Evolutionary conservation across 2,329 filamentous ascomycete genomes (phyloP), one percentile per base, ranked within the genome.

Genomic region (Ophiostoma tasmaniense): DNA sequence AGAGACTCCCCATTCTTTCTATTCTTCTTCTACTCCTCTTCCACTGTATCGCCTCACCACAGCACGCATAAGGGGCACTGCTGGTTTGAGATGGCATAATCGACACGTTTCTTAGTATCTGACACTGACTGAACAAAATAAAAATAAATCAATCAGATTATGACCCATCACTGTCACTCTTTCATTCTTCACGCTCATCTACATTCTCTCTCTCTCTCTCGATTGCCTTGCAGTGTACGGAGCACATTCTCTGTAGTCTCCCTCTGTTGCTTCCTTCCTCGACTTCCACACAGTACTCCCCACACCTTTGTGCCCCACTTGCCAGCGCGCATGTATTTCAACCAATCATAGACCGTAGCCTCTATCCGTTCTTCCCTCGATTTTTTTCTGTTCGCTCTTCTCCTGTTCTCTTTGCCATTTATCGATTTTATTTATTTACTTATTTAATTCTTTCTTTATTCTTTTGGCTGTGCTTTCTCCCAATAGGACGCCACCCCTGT

Each of bases 21-120:
- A n/a, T n/a, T n/a, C n/a, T 42, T 42, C 42, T 45, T 45, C 17
- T 45, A 14, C 42, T 45, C 42, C 17, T 42, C 37, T 6, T 17
- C 2, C 37, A 4, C 10, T 8, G 14, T 25, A n/a, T 25, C 10
- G n/a, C 55, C 25, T 25, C 6, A 61, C 55, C 55, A 25, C 55
- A 61, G 55, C 55, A 30, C 52, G 55, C 55, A 61, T 30, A 61
- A 61, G 25, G 55, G 55, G 55, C 55, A 61, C 25, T 61, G 25
- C 55, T 25, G n/a, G 55, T 61, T 61, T 61, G 55, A 17, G 55
- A 61, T 61, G 25, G 55, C 55, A 61, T 61, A 61, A 8, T 61
- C 2, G 0, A 30, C 25, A 25, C 55, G 55, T 61, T 33, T 61
- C 22, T 28, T 30, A 14, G 14, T 25, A 22, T 14, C 50, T 61